Base-by-base conservation (phyloP, 345 rosid species). In the Aegle marmelos region DNA sequence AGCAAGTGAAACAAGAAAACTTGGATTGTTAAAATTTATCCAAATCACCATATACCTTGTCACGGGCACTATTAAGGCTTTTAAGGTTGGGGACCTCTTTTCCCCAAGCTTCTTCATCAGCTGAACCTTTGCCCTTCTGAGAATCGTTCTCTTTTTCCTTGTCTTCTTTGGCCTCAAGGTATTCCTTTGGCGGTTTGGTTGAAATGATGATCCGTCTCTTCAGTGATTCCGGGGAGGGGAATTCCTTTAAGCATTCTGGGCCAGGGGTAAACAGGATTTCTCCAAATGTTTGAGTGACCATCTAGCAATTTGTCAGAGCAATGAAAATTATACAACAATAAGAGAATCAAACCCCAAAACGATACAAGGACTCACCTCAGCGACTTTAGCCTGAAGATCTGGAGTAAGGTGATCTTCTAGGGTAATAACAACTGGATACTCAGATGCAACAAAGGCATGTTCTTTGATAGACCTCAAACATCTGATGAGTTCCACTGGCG, bases 351-450 rank as follows among this genome's bases (percentile, higher is more conserved):
- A 79, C 67, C 36, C 31, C 31, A 76, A 0, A 78, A 33, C 33
- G 50, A 72, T 73, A 56, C 71, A 78, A 5, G 53, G 63, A 54
- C 74, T 76, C 85, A 90, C 99, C 93, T 89, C 82, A 45, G 97
- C 97, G 45, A 90, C 97, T 94, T 94, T 91, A 50, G 94, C 90
- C 80, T 91, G 98, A 72, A 94, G 97, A 66, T 90, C 82, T 48
- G 93, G 85, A 63, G 95, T 91, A 53, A 96, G 97, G 78, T 96
- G 99, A 86, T 96, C 99, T 89, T 96, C 99, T 27, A 94, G 90
- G 80, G 99, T 96, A 72, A 96, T 91, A 79, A 94, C 87, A 74
- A 96, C 95, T 6, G 98, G 97, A 79, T 89, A 94, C 2, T 94
- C 97, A 72, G 95, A 96, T 57, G 86, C 92, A 79, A 72, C 72